Base-by-base conservation (phyloP, 169 alveolate species). In the Toxoplasma gondii region DNA sequence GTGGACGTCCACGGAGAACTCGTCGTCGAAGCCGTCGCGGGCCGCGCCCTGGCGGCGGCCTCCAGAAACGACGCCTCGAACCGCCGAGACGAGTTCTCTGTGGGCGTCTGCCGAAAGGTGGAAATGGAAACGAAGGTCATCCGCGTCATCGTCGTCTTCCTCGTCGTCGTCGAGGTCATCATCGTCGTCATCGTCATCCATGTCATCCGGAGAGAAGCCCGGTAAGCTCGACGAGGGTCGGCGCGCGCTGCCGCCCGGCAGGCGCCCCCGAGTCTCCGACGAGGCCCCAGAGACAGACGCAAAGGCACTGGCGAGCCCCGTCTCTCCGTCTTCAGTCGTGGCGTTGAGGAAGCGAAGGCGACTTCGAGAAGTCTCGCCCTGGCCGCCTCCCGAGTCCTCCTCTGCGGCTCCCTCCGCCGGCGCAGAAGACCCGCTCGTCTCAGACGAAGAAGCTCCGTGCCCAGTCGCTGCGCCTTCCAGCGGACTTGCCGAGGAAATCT, bases 31-130 rank as follows among this genome's bases (percentile, higher is more conserved):
- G 74, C 74, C 74, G 74, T 27, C 74, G 74, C 74, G 74, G n/a
- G n/a, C 74, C 29, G 74, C 22, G 34, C 74, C 74, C 31, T 64
- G 74, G 74, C 74, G 74, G 74, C 74, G 74, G 34, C 67, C 67
- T 9, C 74, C 74, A 64, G 86, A n/a, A 10, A 78, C 86, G 49
- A 78, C 86, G 4, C 86, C 86, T 7, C 86, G 39, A 17, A 78
- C 86, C 4, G 86, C 86, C 39, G 86, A 78, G 43, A 78, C 86
- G 29, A 78, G 86, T 16, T 78, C 86, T 16, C 45, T 41, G 45
- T 78, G 86, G n/a, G 86, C 86, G 45, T 78, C 86, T 78, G 86
- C 86, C 44, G 86, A 78, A 45, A 78, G 86, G 22, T 78, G 86
- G 45, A 78, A 78, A n/a, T 78, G 86, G 45, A 78, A 78, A 45